Percentiles rank a stretch among this genome's conserved stretches.
These are phyloP conservation scores for Aspergillus mulundensis DNA, from an alignment of 495 filamentous ascomycete species.

Conservation along the genomic window DNA sequence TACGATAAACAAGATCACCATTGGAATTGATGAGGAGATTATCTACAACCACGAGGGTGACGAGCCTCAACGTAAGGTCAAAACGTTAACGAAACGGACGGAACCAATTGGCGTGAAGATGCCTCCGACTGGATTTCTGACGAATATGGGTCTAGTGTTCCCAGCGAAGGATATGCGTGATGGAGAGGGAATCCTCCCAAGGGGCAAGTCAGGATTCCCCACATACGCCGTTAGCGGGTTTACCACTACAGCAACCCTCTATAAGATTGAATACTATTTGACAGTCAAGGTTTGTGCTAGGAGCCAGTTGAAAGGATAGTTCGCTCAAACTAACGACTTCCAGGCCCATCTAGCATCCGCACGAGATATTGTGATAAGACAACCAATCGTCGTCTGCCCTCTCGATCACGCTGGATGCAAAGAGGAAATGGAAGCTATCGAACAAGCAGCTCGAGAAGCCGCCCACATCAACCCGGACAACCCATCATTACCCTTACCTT, in stretches of 20 bases:
- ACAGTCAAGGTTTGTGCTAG: conserved; percentile 72
- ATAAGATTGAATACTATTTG: conserved; percentile 97
- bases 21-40: conserved; percentile 94
- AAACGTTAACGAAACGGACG: conserved; percentile 76
- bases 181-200: conserved; percentile 78
- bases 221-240: conserved; percentile 85
- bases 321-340: conserved; percentile 1
- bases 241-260: conserved; percentile 88
- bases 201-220: conserved; percentile 83
- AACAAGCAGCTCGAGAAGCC: conserved; percentile 90
- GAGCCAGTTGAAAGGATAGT: not conserved
- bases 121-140: conserved; percentile 83
- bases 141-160: conserved; percentile 86
- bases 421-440: conserved; percentile 97
- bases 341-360: conserved; percentile 90
- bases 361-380: conserved; percentile 82
- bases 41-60: conserved; percentile 98
- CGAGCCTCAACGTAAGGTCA: conserved; percentile 87
- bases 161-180: conserved; percentile 88
- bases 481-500: conserved; percentile 77
- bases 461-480: conserved; percentile 81
- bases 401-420: conserved; percentile 94
- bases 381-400: conserved; percentile 94
- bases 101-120: conserved; percentile 77
- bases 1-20: conserved; percentile 89